Evolutionary conservation across 1,284 basidiomycete genomes (phyloP).

Genomic region (Pseudozyma tsukubaensis): DNA sequence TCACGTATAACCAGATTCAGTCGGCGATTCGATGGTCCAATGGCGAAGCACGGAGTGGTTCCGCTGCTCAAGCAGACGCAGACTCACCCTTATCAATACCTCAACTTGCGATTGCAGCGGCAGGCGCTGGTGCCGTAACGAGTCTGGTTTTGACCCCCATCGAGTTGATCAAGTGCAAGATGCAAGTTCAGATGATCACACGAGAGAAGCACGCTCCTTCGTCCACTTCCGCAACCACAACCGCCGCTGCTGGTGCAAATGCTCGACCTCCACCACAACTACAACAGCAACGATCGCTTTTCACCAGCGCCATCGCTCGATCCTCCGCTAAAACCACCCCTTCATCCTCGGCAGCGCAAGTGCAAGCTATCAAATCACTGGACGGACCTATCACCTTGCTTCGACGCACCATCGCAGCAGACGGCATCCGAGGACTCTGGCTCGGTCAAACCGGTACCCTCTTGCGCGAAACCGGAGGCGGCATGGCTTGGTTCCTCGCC

Average conservation of each 20-base stretch:
- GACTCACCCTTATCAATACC: constrained; percentile 70
- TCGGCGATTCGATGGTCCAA: constrained; percentile 72
- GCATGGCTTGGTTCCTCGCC: constrained; percentile 85
- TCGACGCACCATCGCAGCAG: constrained; percentile 74
- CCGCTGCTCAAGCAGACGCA: constrained; percentile 67
- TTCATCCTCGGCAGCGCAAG: too few species aligned
- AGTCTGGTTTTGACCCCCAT: constrained; percentile 89
- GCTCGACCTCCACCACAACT: constrained; percentile 22
- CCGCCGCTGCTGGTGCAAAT: constrained; percentile 14
- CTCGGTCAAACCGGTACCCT: constrained; percentile 83
- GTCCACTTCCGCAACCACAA: constrained; percentile 31
- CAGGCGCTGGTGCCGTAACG: constrained; percentile 82
- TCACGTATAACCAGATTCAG: constrained; percentile 87
- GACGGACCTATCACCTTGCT: constrained; percentile 80
- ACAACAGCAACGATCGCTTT: constrained; percentile 27
- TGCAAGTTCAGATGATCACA: constrained; percentile 90
- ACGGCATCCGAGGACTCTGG: constrained; percentile 85
- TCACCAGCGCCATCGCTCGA: constrained; percentile 30
- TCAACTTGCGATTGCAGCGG: constrained; percentile 80
- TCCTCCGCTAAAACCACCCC: constrained; percentile 1
- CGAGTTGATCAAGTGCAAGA: constrained; percentile 91
- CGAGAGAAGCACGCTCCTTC: constrained; percentile 67
- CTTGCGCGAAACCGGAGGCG: constrained; percentile 87
- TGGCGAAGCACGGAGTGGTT: constrained; percentile 36
- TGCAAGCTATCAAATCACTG: constrained; percentile 54